Evolutionary conservation across 2,329 filamentous ascomycete genomes (phyloP).

Genomic region (Epichloe sylvatica): DNA sequence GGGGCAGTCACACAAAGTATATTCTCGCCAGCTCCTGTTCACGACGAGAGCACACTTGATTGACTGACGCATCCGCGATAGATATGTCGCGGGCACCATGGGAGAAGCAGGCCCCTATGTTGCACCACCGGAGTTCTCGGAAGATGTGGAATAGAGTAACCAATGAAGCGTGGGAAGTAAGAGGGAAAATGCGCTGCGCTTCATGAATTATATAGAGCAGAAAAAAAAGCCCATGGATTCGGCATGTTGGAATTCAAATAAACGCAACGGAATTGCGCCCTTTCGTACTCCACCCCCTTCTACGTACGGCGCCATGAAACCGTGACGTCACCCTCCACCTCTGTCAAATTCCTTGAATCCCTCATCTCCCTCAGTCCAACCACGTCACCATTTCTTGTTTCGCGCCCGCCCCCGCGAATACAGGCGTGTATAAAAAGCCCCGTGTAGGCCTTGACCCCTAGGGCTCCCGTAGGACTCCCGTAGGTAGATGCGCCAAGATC

Average conservation of each 20-base stretch:
- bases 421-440: too few species aligned
- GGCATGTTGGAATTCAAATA: not conserved
- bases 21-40: constrained; percentile 6
- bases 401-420: too few species aligned
- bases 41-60: not conserved
- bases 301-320: too few species aligned
- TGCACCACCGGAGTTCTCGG: constrained; percentile 20
- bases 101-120: constrained; percentile 23
- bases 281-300: not conserved
- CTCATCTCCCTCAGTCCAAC: not conserved
- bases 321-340: not conserved
- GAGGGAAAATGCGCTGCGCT: too few species aligned
- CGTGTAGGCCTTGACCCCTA: too few species aligned
- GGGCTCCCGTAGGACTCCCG: too few species aligned
- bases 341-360: not conserved
- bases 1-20: constrained; percentile 54
- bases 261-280: not conserved
- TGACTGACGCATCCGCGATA: constrained; percentile 11
- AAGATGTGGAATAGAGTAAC: constrained; percentile 19
- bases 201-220: too few species aligned
- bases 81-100: constrained; percentile 29
- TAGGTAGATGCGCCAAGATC: too few species aligned
- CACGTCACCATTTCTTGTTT: not conserved
- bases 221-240: not conserved
- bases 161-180: too few species aligned